These are phyloP conservation scores for Mycena haematopus DNA, from an alignment of 768 basidiomycete genomes.

Conservation along the genomic window DNA sequence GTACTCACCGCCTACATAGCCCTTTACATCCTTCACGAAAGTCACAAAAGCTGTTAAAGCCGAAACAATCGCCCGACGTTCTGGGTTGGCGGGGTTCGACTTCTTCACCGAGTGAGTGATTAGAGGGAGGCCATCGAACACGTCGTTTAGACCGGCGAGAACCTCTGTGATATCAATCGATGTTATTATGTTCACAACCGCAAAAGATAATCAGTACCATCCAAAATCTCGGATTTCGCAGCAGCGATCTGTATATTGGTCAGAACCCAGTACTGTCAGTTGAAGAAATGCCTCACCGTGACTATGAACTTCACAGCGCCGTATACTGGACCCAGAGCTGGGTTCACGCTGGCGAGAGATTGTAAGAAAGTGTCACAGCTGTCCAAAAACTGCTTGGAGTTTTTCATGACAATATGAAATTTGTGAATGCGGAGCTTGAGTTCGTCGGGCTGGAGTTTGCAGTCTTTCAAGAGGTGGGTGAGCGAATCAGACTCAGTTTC, in stretches of 20 bases:
- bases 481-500: slow-evolving; percentile 2
- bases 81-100: slow-evolving; percentile 7
- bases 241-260: slow-evolving; percentile 4
- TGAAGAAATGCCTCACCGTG: slow-evolving; percentile 1
- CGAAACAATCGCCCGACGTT: slow-evolving; percentile 12
- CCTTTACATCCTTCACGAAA: slow-evolving; percentile 7
- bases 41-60: slow-evolving; percentile 11
- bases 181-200: neutral
- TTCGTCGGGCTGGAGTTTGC: slow-evolving; percentile 6
- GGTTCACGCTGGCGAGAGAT: slow-evolving; percentile 2
- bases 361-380: slow-evolving; percentile 7
- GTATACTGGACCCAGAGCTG: neutral
- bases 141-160: slow-evolving; percentile 11
- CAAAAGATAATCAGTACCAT: neutral
- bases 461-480: slow-evolving; percentile 10
- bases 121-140: slow-evolving; percentile 10
- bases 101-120: slow-evolving; percentile 7
- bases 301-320: slow-evolving; percentile 10
- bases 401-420: slow-evolving; percentile 3
- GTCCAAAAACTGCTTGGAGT: slow-evolving; percentile 9
- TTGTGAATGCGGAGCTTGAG: slow-evolving; percentile 11
- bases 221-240: slow-evolving; percentile 13
- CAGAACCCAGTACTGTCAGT: neutral
- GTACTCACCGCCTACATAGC: slow-evolving; percentile 6
- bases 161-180: slow-evolving; percentile 7